phyloP scores from a whole-genome alignment of 441 rosid genomes.

The Syzygium syzygioides region DNA sequence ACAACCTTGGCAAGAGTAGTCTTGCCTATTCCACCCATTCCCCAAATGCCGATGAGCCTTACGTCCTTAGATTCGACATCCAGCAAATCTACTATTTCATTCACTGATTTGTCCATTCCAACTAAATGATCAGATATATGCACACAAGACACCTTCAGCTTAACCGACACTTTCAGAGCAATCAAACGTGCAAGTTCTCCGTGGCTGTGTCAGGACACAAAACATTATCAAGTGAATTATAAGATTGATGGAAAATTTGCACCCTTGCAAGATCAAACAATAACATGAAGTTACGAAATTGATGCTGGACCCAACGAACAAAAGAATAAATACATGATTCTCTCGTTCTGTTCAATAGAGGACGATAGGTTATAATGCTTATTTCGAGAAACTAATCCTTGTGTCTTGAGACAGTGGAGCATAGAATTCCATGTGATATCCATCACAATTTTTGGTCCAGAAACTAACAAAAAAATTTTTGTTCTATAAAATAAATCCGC shows the following conservation, averaged over 20 bases:
- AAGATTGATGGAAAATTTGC: background rate
- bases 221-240: background rate
- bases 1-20: background rate
- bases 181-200: background rate
- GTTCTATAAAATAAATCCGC: too few species aligned
- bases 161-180: background rate
- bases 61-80: background rate
- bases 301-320: background rate
- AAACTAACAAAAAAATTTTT: too few species aligned
- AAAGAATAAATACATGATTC: too few species aligned
- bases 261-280: background rate
- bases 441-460: background rate
- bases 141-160: background rate
- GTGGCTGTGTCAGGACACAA: background rate
- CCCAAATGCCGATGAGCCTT: background rate
- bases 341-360: too few species aligned
- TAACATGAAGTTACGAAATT: too few species aligned
- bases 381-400: too few species aligned
- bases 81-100: background rate
- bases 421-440: rapidly evolving
- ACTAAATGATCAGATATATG: background rate
- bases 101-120: background rate
- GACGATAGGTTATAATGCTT: too few species aligned
- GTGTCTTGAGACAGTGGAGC: too few species aligned
- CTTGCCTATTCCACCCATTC: background rate